phyloP scores from a whole-genome alignment of 2,329 filamentous ascomycete genomes.

The Amphichorda felina region DNA sequence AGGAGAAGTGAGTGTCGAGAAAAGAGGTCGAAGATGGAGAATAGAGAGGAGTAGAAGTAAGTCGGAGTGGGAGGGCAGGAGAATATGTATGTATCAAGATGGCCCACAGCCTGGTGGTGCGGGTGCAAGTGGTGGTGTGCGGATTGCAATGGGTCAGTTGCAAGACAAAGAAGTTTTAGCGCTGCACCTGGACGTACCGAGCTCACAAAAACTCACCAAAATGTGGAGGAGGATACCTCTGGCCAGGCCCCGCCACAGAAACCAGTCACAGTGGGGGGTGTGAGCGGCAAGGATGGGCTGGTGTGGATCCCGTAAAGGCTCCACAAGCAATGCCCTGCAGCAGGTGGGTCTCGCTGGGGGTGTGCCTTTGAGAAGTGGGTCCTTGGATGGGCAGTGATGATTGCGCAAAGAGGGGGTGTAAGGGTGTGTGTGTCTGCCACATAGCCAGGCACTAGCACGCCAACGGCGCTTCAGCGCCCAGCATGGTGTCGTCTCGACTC shows the following conservation, averaged over 20 bases:
- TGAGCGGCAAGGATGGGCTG: not conserved
- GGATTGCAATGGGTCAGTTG: not conserved
- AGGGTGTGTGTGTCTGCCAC: too few species aligned
- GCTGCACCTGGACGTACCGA: not conserved
- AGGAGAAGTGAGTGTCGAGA: not conserved
- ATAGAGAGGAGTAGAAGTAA: not conserved
- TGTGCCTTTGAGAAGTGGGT: too few species aligned
- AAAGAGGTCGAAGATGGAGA: not conserved
- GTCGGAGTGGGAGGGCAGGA: not conserved
- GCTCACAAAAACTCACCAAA: not conserved
- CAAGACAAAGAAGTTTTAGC: constrained; percentile 1
- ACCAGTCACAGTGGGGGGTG: not conserved
- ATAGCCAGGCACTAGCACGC: too few species aligned
- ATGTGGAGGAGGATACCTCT: constrained; percentile 1
- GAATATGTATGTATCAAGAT: not conserved
- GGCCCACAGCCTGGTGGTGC: not conserved
- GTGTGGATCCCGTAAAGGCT: not conserved
- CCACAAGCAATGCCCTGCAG: not conserved
- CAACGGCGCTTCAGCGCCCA: too few species aligned
- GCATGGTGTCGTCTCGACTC: too few species aligned
- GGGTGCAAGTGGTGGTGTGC: not conserved
- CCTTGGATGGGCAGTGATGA: too few species aligned
- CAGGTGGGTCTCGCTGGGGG: not conserved
- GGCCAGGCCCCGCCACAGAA: not conserved
- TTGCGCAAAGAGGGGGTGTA: too few species aligned